Conservation (phyloP, 106 monocot species). For the Alisma plantagoaquatica region DNA sequence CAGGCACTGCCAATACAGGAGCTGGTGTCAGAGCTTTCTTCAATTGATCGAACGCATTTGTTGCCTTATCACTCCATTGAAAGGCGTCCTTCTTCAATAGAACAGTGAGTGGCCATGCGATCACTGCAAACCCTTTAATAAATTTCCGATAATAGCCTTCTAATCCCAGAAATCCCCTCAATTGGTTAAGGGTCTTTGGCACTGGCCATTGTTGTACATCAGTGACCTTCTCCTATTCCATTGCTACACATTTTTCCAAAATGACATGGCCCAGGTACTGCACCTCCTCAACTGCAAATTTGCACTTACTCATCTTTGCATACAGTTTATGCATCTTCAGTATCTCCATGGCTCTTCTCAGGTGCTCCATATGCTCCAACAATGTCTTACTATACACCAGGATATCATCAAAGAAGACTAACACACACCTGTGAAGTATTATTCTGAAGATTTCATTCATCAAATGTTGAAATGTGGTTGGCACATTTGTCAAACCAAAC, state of each 20-base stretch:
- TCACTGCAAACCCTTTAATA: not conserved
- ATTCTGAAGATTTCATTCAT: not conserved
- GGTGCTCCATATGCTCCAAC: not conserved
- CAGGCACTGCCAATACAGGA: not conserved
- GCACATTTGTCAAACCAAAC: constrained; percentile 4
- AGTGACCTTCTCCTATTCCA: not conserved
- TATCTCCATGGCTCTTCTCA: not conserved
- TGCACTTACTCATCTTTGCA: not conserved
- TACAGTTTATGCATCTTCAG: too few species aligned
- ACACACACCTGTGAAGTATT: not conserved
- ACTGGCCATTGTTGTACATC: not conserved
- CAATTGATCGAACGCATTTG: not conserved
- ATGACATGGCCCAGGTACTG: constrained; percentile 3
- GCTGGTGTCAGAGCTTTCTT: not conserved
- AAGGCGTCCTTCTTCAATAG: constrained; percentile 10
- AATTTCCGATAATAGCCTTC: constrained; percentile 9
- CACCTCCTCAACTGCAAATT: not conserved
- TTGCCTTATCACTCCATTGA: not conserved
- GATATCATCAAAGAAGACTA: constrained; percentile 6
- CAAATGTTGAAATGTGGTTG: not conserved
- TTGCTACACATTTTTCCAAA: not conserved
- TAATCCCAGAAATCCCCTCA: constrained; percentile 10
- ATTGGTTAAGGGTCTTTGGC: not conserved
- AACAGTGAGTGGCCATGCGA: constrained; percentile 2
- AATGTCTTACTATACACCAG: not conserved